Base-by-base conservation (phyloP, 1,284 basidiomycete genomes). In the Apiotrichum sp. region DNA sequence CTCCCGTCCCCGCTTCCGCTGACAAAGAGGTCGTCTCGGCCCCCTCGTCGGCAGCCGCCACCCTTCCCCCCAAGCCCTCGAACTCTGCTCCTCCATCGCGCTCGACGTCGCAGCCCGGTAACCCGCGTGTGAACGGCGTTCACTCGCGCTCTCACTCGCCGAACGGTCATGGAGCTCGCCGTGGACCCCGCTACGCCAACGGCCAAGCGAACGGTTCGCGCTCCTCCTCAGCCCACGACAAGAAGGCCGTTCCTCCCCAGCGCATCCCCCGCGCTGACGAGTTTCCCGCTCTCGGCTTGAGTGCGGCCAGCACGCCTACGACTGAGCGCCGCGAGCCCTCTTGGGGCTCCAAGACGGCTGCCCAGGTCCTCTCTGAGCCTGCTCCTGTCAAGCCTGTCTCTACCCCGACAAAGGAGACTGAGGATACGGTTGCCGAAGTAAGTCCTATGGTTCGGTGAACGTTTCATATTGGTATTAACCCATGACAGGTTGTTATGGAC, bases 231-330 rank as follows among this genome's bases (percentile, higher is more conserved):
- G 65, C 61, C 38, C 40, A 51, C 43, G 44, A 44, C 50, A 59
- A 59, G 50, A 62, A 57, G 57, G 32, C 57, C 29, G 40, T 41
- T 3, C 53, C 61, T 22, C 62, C 63, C 40, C 75, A 77, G 64
- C 65, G 74, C 40, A 64, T 77, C 6, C 76, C 76, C 14, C 61
- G 65, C 45, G 73, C 74, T 10, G 73, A 75, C 57, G 76, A 77
- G 52, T 77, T 77, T 69, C 76, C 76, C 11, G 74, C 71, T 34
- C 64, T 77, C 3, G 65, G 69, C 34, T 29, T 57, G 33, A 55
- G 55, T n/a, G 53, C 53, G 14, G 43, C 53, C 7, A 51, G 59
- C 36, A 60, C 65, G 1, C 62, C 65, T 14, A 53, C 58, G 13
- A 54, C 42, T 42, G 65, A 64, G 63, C 63, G 62, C 57, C 65